Conservation (phyloP, 305 asterid species). For the Withania somnifera region DNA sequence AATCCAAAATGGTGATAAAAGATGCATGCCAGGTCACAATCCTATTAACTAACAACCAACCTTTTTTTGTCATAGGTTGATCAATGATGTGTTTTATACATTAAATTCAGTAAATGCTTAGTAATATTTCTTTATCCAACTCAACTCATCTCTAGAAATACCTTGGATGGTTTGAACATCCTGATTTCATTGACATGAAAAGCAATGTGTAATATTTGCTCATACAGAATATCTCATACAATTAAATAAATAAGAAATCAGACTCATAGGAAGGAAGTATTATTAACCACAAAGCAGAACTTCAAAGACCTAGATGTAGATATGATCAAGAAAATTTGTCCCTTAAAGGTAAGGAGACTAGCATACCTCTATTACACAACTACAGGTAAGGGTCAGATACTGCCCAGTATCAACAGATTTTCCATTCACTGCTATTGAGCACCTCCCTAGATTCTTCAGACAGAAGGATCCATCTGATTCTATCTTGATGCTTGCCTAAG, state of each 20-base stretch:
- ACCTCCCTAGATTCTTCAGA: conserved; percentile 74
- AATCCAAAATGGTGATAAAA: neutral
- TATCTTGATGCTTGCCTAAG: conserved; percentile 85
- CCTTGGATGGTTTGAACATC: neutral
- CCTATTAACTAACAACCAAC: neutral
- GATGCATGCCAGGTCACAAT: neutral
- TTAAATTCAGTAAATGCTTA: too few relatives aligned
- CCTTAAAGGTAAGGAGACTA: conserved; percentile 1
- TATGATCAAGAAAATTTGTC: neutral
- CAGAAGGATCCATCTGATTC: conserved; percentile 74
- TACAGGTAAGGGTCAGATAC: conserved; percentile 47
- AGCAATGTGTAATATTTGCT: neutral
- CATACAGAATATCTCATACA: neutral
- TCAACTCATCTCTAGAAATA: neutral
- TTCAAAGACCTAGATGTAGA: neutral
- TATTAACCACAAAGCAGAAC: neutral
- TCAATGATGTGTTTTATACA: neutral
- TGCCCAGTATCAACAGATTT: conserved; percentile 52
- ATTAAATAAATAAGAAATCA: neutral
- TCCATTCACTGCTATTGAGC: conserved; percentile 75
- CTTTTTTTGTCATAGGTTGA: neutral
- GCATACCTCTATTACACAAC: conserved; percentile 86
- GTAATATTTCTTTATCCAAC: too few relatives aligned
- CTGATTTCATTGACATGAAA: neutral
- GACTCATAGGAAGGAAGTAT: neutral